Evolutionary conservation across 1,284 basidiomycete species (phyloP).

Genomic region (Cutaneotrichosporon cutaneum): DNA sequence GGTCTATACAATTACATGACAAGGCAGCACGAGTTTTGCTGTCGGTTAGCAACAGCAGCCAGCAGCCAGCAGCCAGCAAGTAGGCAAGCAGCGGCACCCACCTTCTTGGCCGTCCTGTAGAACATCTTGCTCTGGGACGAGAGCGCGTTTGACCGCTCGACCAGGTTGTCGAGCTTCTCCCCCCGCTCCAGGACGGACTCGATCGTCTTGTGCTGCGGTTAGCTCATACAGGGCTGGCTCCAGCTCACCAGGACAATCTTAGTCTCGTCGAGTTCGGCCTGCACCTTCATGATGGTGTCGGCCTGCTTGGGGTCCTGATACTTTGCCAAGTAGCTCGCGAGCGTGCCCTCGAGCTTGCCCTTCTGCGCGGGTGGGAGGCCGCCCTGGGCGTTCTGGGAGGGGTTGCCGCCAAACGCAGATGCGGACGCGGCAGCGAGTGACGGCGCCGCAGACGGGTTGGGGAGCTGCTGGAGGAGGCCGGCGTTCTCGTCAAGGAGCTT

Average conservation of each 20-base stretch:
- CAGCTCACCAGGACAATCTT: slow-evolving; percentile 87
- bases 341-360: slow-evolving; percentile 58
- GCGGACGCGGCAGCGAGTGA: slow-evolving; percentile 46
- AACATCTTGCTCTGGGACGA: slow-evolving; percentile 93
- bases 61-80: too few species aligned
- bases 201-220: slow-evolving; percentile 87
- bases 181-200: slow-evolving; percentile 95
- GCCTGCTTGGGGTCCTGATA: slow-evolving; percentile 99
- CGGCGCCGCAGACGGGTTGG: slow-evolving; percentile 42
- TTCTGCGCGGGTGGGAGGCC: slow-evolving; percentile 53
- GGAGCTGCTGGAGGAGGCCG: slow-evolving; percentile 62
- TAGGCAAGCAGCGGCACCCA: slow-evolving; percentile 51
- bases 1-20: slow-evolving; percentile 48
- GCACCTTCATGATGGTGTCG: slow-evolving; percentile 97
- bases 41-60: slow-evolving; percentile 7
- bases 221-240: neutral
- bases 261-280: slow-evolving; percentile 97
- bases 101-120: slow-evolving; percentile 91
- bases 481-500: slow-evolving; percentile 94
- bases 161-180: slow-evolving; percentile 95
- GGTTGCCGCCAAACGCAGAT: slow-evolving; percentile 50
- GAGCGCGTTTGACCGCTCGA: slow-evolving; percentile 88
- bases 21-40: slow-evolving; percentile 72
- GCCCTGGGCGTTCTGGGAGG: slow-evolving; percentile 47
- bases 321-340: slow-evolving; percentile 79